These are phyloP conservation scores for Pontederia crassipes DNA, from an alignment of 176 grass and related monocot genomes.

Conservation along the genomic window DNA sequence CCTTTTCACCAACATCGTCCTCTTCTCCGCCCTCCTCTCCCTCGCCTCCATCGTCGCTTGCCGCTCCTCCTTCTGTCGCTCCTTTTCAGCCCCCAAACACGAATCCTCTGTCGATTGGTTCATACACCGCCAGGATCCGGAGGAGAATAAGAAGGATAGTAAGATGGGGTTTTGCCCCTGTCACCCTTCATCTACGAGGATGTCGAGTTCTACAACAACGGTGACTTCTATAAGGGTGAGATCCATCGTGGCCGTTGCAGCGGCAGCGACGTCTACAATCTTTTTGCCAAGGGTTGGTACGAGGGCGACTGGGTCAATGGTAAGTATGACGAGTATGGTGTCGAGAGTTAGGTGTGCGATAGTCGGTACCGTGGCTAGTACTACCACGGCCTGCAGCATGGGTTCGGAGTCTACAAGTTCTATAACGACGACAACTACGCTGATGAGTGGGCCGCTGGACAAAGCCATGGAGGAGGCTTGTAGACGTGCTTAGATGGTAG, in stretches of 20 bases:
- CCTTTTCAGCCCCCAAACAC: not conserved
- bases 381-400: slow-evolving; percentile 1
- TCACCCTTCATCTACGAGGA: not conserved
- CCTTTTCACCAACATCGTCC: not conserved
- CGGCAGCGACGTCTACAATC: slow-evolving; percentile 11
- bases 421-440: slow-evolving; percentile 9
- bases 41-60: not conserved
- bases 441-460: not conserved
- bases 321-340: slow-evolving; percentile 5
- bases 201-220: slow-evolving; percentile 4
- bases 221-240: slow-evolving; percentile 6
- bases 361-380: slow-evolving; percentile 12
- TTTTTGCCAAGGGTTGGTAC: slow-evolving; percentile 3
- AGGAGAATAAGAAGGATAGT: not conserved
- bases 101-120: not conserved
- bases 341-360: slow-evolving; percentile 4
- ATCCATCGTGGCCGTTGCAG: slow-evolving; percentile 2
- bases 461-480: slow-evolving; percentile 7
- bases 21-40: slow-evolving; percentile 10
- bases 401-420: slow-evolving; percentile 6
- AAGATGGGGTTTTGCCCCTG: too few species aligned
- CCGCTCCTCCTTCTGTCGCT: not conserved
- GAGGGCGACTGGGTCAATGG: slow-evolving; percentile 15
- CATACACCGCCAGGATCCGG: not conserved
- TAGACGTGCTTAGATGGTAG: slow-evolving; percentile 9